Evolutionary conservation across 331 rosid species (phyloP), one percentile per base, ranked within the genome.

Genomic region (Malus hybrid): DNA sequence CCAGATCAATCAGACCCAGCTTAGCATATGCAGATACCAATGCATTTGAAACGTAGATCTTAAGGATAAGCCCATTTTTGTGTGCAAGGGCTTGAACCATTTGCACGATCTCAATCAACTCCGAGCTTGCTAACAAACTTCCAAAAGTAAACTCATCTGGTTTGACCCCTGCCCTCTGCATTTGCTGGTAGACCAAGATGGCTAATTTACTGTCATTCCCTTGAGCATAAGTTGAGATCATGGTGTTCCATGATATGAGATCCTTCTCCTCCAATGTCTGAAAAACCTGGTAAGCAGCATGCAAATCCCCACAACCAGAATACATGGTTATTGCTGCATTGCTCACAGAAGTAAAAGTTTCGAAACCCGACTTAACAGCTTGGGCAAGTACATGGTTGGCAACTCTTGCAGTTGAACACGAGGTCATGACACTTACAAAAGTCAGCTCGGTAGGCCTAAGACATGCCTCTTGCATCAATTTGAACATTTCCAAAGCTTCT

Each of bases 301-400:
- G 70, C 42, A 86, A 79, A 77, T 90, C 86, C 82, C 90, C 83
- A 73, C 80, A 87, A 72, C 82, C 74, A 24, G 96, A 84, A 84
- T 90, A 90, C 97, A 88, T 90, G 52, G 91, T 88, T 83, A 92
- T 90, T 29, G 81, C 83, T 2, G 89, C 89, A 83, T 92, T 90
- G 63, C 86, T 84, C 75, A 88, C 91, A 75, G 86, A 83, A 33
- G 82, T 80, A 79, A 34, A 86, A 36, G 81, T 87, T 85, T 79
- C 76, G 75, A 83, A 86, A 50, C 96, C 94, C 72, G 73, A 79
- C 76, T 88, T 90, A 72, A 87, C 73, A 52, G 90, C 87, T 52
- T 82, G 83, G 4, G 86, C 83, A 79, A 86, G 93, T 33, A 86
- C 80, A 79, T 90, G 94, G 33, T 66, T 72, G 24, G 91, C 96